phyloP scores from a whole-genome alignment of 768 basidiomycete genomes.

The Suillus bovinus region DNA sequence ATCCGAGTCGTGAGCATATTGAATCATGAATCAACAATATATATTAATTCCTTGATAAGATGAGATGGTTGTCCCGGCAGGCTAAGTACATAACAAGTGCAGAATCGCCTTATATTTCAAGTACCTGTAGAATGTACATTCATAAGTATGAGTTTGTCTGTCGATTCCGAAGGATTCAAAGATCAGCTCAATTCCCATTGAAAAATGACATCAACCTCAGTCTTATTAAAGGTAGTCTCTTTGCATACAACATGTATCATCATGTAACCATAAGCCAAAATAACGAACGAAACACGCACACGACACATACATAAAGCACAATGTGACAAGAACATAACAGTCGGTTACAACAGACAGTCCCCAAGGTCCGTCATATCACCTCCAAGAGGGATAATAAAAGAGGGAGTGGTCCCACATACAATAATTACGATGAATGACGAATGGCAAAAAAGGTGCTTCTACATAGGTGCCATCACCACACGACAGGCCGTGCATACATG shows the following conservation, averaged over 20 bases:
- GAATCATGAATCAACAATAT: too few relatives aligned
- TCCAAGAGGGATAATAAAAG: neutral
- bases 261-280: neutral
- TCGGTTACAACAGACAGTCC: neutral
- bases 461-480: slow-evolving; percentile 1
- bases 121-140: too few relatives aligned
- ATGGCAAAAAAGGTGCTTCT: neutral
- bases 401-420: slow-evolving; percentile 3
- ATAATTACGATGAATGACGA: neutral
- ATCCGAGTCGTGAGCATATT: too few relatives aligned
- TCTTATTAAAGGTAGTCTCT: neutral
- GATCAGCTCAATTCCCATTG: too few relatives aligned
- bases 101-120: too few relatives aligned
- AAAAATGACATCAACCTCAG: neutral
- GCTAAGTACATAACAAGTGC: too few relatives aligned
- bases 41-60: too few relatives aligned
- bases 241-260: neutral
- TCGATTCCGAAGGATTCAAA: too few relatives aligned
- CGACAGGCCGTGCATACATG: neutral
- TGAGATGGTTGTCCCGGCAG: too few relatives aligned
- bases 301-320: neutral
- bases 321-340: neutral
- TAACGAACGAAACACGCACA: neutral
- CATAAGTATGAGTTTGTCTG: too few relatives aligned
- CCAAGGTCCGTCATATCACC: neutral